Base-by-base conservation (phyloP, 768 basidiomycete species). In the Lyophyllum shimeji region DNA sequence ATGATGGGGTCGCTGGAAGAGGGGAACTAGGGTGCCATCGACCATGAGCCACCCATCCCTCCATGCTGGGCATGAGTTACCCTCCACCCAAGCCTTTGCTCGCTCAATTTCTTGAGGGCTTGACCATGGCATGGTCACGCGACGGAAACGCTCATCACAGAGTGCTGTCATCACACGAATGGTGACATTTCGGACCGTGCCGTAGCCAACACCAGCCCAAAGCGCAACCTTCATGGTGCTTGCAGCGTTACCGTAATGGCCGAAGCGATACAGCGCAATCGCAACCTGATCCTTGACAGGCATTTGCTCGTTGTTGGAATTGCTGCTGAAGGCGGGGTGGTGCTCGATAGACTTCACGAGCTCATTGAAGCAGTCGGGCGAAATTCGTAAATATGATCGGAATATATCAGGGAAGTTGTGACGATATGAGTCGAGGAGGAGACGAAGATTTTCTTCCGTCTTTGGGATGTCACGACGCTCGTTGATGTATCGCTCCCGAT, bases 31-130 rank as follows among this genome's bases (percentile, higher is more conserved):
- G 3, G 74, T 76, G 2, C 77, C 75, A 65, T 78, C 75, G 21
- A 71, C 70, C 24, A 73, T 57, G 27, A 68, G 64, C 66, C 70
- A 75, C 0, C 76, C 71, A 55, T 73, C 34, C 2, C 62, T 44
- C 75, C 75, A 80, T 18, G 67, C 55, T 43, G 55, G 46, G 60
- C 76, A 69, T 21, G 73, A 65, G 20, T 66, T 49, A 29, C 54
- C 46, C 23, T 71, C 63, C 0, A 79, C 71, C 75, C 72, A 78
- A 7, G 15, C n/a, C 62, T 74, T 76, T 24, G 73, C 75, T 8
- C 55, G 31, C 40, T 72, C 66, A 59, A 70, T 71, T 4, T 46
- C 66, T 1, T 20, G 51, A 21, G 57, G 66, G 31, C 31, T 33
- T 5, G 75, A 70, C 63, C 61, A 66, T 12, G 57, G 63, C 8